A percentile compares a stretch with the other conserved stretches of the same genome.
Conservation (phyloP, 2,329 filamentous ascomycete species). For the Aspergillus melleus region DNA sequence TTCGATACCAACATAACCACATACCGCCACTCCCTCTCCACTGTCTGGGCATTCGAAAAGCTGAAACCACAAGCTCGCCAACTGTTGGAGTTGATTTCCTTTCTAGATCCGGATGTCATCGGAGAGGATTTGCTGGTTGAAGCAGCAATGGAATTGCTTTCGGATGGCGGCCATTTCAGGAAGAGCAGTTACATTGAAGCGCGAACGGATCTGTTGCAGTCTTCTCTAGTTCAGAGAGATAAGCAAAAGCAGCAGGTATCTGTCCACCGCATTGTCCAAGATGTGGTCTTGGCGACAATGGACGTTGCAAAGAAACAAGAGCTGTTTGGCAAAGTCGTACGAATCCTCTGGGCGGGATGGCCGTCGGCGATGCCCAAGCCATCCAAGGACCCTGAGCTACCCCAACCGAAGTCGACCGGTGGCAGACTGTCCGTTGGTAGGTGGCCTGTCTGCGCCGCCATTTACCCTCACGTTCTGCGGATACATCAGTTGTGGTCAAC, state of each 20-base stretch:
- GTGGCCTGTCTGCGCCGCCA: slow-evolving; percentile 24
- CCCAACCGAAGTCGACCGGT: slow-evolving; percentile 14
- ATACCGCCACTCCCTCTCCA: slow-evolving; percentile 1
- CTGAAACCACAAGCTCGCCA: not conserved
- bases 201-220: slow-evolving; percentile 23
- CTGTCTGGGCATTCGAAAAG: slow-evolving; percentile 5
- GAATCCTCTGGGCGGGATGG: slow-evolving; percentile 20
- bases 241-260: slow-evolving; percentile 20
- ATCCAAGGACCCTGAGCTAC: slow-evolving; percentile 17
- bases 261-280: slow-evolving; percentile 29
- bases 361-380: slow-evolving; percentile 21
- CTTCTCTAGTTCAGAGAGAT: slow-evolving; percentile 25
- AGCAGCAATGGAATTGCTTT: not conserved
- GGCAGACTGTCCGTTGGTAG: slow-evolving; percentile 18
- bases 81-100: not conserved
- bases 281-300: slow-evolving; percentile 23
- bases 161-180: slow-evolving; percentile 10
- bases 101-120: slow-evolving; percentile 2
- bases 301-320: slow-evolving; percentile 14
- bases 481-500: slow-evolving; percentile 21
- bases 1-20: slow-evolving; percentile 3
- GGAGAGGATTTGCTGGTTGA: not conserved
- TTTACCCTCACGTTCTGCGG: slow-evolving; percentile 26
- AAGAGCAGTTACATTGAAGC: slow-evolving; percentile 20
- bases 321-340: slow-evolving; percentile 13